Conservation (phyloP, 164 flowering plant genomes). For the Vitis rotundifolia region DNA sequence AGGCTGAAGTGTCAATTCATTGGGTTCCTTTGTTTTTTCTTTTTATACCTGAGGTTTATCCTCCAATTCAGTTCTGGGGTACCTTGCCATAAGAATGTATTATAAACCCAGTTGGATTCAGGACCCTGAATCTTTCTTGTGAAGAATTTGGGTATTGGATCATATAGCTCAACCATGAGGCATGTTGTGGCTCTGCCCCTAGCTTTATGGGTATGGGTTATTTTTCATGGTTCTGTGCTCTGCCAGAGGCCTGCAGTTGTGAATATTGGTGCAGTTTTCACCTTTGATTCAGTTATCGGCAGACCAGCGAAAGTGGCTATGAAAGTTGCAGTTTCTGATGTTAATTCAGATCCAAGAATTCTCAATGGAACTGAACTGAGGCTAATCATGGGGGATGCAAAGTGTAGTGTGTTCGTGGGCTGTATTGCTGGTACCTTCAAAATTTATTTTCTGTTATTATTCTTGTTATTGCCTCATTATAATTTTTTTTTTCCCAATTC, state of each 20-base stretch:
- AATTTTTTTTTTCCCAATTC: background rate
- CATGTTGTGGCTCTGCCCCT: background rate
- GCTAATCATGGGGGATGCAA: conserved; percentile 38
- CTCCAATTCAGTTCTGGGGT: background rate
- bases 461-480: background rate
- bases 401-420: conserved; percentile 71
- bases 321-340: conserved; percentile 56
- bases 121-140: background rate
- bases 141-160: background rate
- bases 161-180: conserved; percentile 5
- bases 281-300: conserved; percentile 75
- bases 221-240: conserved; percentile 23
- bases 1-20: too few species aligned
- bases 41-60: too few species aligned
- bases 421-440: conserved; percentile 51
- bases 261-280: conserved; percentile 72
- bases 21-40: too few species aligned
- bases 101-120: too few species aligned
- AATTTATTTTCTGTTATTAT: background rate
- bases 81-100: background rate
- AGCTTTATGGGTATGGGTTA: conserved; percentile 25
- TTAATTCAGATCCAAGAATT: conserved; percentile 56
- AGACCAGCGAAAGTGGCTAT: conserved; percentile 67
- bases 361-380: conserved; percentile 60
- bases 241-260: conserved; percentile 45